Evolutionary conservation across 441 rosid species (phyloP).

Genomic region (Brassica balearica): DNA sequence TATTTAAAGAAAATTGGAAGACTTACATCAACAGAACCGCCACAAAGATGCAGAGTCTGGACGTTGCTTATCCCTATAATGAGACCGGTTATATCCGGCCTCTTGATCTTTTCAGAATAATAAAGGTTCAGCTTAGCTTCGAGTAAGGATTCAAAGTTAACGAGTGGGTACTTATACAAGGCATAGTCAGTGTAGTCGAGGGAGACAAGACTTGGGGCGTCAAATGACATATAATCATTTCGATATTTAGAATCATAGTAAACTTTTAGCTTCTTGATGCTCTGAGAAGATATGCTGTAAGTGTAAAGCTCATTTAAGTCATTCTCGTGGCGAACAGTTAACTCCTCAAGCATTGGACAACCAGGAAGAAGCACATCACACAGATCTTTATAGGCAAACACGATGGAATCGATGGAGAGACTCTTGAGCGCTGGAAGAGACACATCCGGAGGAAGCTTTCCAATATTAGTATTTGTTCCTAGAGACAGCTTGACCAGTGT

Average conservation of each 20-base stretch:
- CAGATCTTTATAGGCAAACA: background rate
- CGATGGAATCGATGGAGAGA: background rate
- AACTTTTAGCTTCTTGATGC: background rate
- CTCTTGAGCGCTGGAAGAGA: conserved; percentile 27
- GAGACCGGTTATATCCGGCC: background rate
- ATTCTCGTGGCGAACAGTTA: background rate
- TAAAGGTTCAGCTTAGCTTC: conserved; percentile 17
- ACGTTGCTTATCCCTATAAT: background rate
- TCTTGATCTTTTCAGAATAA: background rate
- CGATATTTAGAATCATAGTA: background rate
- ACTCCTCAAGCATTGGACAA: conserved; percentile 10
- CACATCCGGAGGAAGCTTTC: background rate
- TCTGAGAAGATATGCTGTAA: background rate
- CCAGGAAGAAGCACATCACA: background rate
- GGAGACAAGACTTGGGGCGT: background rate
- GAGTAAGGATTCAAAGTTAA: background rate
- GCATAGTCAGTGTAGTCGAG: conserved; percentile 5
- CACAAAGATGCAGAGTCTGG: too few species aligned
- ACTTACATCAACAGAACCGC: too few species aligned
- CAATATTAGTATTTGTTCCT: background rate
- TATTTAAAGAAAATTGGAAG: too few species aligned
- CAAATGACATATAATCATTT: background rate
- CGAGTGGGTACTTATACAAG: background rate
- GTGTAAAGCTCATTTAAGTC: too few species aligned
- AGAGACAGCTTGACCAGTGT: conserved; percentile 16